Evolutionary conservation across 2,329 filamentous ascomycete genomes (phyloP).

Genomic region (Rutstroemia sp.): DNA sequence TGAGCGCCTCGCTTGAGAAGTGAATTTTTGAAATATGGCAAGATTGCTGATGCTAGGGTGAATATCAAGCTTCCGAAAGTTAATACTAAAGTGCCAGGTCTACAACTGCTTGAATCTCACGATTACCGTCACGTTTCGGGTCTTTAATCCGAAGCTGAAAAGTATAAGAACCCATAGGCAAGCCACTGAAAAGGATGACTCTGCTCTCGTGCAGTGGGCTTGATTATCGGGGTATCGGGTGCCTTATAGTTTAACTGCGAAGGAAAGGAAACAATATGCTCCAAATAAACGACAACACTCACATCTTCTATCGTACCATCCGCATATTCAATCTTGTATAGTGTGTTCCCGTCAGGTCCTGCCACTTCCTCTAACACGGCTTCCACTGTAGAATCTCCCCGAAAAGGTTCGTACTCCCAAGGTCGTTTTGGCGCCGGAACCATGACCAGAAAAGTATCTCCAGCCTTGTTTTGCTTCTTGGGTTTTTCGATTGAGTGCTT

Average conservation of each 20-base stretch:
- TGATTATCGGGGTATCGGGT: too few species aligned
- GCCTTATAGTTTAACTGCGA: not conserved
- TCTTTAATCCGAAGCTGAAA: too few species aligned
- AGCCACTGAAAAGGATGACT: too few species aligned
- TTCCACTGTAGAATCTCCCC: conserved; percentile 27
- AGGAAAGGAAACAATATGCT: not conserved
- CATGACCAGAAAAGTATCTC: conserved; percentile 20
- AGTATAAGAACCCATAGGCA: too few species aligned
- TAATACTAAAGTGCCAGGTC: too few species aligned
- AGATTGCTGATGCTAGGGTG: too few species aligned
- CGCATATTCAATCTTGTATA: conserved; percentile 28
- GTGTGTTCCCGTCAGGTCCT: conserved; percentile 12
- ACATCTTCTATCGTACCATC: conserved; percentile 28
- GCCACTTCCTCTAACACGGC: conserved; percentile 21
- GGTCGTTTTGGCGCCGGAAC: conserved; percentile 20
- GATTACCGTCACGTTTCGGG: too few species aligned
- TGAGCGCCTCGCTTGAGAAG: too few species aligned
- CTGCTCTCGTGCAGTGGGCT: too few species aligned
- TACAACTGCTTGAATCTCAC: too few species aligned
- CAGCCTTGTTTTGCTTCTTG: conserved; percentile 4
- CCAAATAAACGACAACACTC: conserved; percentile 13
- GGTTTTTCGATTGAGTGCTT: conserved; percentile 1
- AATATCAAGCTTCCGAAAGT: too few species aligned
- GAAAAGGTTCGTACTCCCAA: conserved; percentile 25
- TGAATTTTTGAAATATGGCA: too few species aligned